Conservation (phyloP, 2,329 filamentous ascomycete genomes). For the Talaromyces sp. region DNA sequence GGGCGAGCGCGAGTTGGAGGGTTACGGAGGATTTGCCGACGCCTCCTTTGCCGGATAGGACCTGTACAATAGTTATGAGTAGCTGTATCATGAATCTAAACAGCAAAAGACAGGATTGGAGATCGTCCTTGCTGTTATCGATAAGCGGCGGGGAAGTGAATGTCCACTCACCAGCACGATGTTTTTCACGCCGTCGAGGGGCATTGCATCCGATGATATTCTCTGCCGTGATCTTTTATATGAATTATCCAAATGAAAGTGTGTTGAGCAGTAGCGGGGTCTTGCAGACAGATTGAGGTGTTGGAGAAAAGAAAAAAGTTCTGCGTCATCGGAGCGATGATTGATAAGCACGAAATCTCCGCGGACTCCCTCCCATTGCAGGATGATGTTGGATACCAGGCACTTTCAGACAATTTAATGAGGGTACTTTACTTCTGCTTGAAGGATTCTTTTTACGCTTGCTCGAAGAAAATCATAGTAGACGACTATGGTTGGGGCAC, state of each 20-base stretch:
- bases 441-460: too few species aligned
- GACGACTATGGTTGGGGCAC: too few species aligned
- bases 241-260: background rate
- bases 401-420: too few species aligned
- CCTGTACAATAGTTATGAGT: constrained; percentile 36
- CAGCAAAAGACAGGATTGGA: too few species aligned
- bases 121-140: constrained; percentile 19
- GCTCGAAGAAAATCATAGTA: too few species aligned
- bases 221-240: background rate
- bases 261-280: background rate
- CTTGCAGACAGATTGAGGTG: background rate
- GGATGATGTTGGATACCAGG: background rate
- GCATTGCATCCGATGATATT: constrained; percentile 32
- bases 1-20: constrained; percentile 86
- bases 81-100: background rate
- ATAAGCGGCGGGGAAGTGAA: constrained; percentile 28
- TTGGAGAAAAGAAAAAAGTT: constrained; percentile 15
- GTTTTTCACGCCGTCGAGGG: constrained; percentile 45
- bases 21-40: constrained; percentile 98
- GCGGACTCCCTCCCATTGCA: background rate
- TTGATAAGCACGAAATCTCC: constrained; percentile 21
- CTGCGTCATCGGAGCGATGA: constrained; percentile 22
- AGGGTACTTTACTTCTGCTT: too few species aligned
- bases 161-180: constrained; percentile 40
- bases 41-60: constrained; percentile 94